phyloP scores from a whole-genome alignment of 257 asterid genomes.

The Gentiana dahurica region DNA sequence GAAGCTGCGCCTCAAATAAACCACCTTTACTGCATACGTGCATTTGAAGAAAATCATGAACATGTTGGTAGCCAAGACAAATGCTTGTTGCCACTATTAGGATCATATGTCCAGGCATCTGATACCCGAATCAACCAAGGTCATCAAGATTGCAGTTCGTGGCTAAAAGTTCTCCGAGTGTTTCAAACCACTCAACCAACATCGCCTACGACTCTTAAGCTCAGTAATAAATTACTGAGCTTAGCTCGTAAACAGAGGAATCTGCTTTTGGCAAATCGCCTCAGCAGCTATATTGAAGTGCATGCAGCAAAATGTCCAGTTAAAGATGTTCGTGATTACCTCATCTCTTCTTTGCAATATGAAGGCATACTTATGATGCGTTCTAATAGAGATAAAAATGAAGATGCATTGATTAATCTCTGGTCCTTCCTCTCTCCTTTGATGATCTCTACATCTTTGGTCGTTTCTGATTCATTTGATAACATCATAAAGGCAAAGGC shows the following conservation, averaged over 20 bases:
- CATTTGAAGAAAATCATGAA: constrained; percentile 61
- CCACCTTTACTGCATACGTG: constrained; percentile 72
- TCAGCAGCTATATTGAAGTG: constrained; percentile 48
- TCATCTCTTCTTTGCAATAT: constrained; percentile 52
- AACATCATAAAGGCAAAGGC: constrained; percentile 78
- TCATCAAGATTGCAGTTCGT: constrained; percentile 80
- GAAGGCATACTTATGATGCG: constrained; percentile 66
- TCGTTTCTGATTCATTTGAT: constrained; percentile 34
- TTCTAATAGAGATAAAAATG: constrained; percentile 50
- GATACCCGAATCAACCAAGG: constrained; percentile 52
- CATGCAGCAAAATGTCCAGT: constrained; percentile 46
- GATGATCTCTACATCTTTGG: constrained; percentile 41
- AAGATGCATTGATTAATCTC: constrained; percentile 55
- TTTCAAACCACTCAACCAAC: constrained; percentile 51
- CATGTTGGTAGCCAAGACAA: constrained; percentile 37
- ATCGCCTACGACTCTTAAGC: constrained; percentile 65
- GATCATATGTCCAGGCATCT: constrained; percentile 54
- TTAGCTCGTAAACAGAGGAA: constrained; percentile 87
- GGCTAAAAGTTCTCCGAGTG: constrained; percentile 92
- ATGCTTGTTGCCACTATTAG: constrained; percentile 39
- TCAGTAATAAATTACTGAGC: constrained; percentile 58
- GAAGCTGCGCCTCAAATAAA: constrained; percentile 82
- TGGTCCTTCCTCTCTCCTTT: constrained; percentile 72
- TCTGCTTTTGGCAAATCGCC: constrained; percentile 65
- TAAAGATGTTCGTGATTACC: constrained; percentile 39